phyloP scores from a whole-genome alignment of 208 protist species.

The Balamuthia mandrillaris region DNA sequence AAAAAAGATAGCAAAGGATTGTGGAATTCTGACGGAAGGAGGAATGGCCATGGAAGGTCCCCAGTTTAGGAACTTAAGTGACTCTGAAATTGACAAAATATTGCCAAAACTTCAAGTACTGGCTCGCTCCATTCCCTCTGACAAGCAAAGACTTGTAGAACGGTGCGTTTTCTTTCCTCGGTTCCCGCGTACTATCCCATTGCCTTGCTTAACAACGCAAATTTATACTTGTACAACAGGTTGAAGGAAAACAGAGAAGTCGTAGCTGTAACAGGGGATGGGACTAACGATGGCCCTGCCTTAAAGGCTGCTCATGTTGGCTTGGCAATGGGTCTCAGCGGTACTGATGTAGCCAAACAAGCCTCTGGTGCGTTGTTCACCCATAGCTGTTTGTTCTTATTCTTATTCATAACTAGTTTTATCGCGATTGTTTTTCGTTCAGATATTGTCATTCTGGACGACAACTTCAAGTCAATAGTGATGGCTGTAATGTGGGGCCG shows the following conservation, averaged over 20 bases:
- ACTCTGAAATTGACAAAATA: constrained; percentile 66
- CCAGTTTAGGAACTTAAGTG: constrained; percentile 48
- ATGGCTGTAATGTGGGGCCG: constrained; percentile 95
- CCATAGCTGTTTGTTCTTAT: too few relatives aligned
- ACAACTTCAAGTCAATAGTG: constrained; percentile 97
- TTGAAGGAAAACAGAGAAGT: constrained; percentile 51
- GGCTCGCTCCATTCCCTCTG: constrained; percentile 88
- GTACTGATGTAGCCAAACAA: too few relatives aligned
- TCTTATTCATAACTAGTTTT: too few relatives aligned
- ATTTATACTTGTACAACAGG: too few relatives aligned
- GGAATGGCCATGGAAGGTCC: constrained; percentile 57
- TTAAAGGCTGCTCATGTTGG: constrained; percentile 93
- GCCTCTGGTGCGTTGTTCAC: too few relatives aligned
- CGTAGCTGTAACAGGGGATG: constrained; percentile 88
- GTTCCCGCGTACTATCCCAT: too few relatives aligned
- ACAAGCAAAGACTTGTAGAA: too few relatives aligned
- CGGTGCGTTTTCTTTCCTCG: too few relatives aligned
- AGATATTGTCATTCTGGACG: constrained; percentile 92
- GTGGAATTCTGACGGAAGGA: constrained; percentile 79
- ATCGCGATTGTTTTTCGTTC: too few relatives aligned
- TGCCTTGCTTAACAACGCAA: too few relatives aligned
- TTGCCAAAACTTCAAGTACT: constrained; percentile 81
- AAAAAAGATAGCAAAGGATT: constrained; percentile 85
- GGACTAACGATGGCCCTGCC: constrained; percentile 95
- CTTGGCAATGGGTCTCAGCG: constrained; percentile 93